These are phyloP conservation scores for Tuber microsphaerosporum DNA, from an alignment of 495 filamentous ascomycete species.

Conservation along the genomic window DNA sequence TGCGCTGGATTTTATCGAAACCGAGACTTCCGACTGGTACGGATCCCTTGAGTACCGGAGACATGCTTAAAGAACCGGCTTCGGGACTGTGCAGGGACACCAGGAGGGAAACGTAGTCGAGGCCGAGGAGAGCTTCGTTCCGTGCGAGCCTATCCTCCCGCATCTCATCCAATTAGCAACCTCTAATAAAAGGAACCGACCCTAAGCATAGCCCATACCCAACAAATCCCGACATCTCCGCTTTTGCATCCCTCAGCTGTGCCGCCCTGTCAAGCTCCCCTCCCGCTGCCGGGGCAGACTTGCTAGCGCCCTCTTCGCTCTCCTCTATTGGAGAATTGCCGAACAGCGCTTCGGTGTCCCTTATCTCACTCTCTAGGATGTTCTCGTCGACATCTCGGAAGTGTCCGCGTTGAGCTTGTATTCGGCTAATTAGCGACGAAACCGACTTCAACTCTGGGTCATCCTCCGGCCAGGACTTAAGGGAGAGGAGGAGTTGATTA, in stretches of 20 bases:
- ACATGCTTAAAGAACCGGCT: conserved; percentile 62
- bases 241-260: conserved; percentile 31
- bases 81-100: conserved; percentile 68
- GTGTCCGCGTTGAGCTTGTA: conserved; percentile 65
- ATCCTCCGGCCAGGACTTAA: conserved; percentile 55
- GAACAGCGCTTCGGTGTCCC: conserved; percentile 30
- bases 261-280: conserved; percentile 25
- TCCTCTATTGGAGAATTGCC: conserved; percentile 35
- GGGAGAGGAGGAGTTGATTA: conserved; percentile 48
- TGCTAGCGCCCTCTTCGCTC: conserved; percentile 27
- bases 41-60: conserved; percentile 56
- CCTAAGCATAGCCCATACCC: conserved; percentile 7
- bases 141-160: conserved; percentile 51
- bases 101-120: conserved; percentile 80
- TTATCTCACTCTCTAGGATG: conserved; percentile 35
- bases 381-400: conserved; percentile 51
- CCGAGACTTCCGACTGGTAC: conserved; percentile 70
- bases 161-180: conserved; percentile 13
- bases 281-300: conserved; percentile 30
- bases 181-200: neutral
- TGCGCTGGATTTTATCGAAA: conserved; percentile 58
- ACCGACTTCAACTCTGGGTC: conserved; percentile 55
- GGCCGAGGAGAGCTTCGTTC: conserved; percentile 57
- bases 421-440: conserved; percentile 63
- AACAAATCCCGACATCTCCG: conserved; percentile 28